Base-by-base conservation (phyloP, 768 basidiomycete genomes). In the Albatrellus ellisii region DNA sequence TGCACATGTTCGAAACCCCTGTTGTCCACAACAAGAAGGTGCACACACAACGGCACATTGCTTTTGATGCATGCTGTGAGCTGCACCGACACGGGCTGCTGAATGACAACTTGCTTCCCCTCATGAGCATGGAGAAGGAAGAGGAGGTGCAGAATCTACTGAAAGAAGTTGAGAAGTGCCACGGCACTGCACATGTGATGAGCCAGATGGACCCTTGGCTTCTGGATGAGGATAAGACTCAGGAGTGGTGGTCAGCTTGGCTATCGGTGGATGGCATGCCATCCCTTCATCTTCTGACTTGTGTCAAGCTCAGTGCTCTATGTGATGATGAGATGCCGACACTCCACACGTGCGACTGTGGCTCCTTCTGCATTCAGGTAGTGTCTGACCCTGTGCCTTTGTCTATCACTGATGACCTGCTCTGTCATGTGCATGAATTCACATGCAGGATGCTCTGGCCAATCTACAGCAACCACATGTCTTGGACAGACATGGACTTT, bases 101-200 rank as follows among this genome's bases (percentile, higher is more conserved):
- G 7, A 82, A 80, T 49, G 75, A 86, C 4, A 53, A 79, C 47
- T 65, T 90, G 7, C 59, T 89, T 15, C 86, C 87, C 2, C 64
- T 79, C 39, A 72, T 68, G 12, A 75, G 72, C 45, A 59, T 65
- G 20, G 60, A 75, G 44, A 50, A 68, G 15, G 76, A 75, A 44
- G 71, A 72, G 0, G 81, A 82, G 36, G 73, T 85, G 1, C 67
- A 72, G 49, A 58, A 62, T 2, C 65, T 86, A 62, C 54, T 79
- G 17, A 63, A 67, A 43, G 75, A 78, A 20, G 69, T 84, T 3
- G 80, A 81, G 49, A 73, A 74, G 54, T 64, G 79, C 12, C 63
- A 63, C 3, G 70, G 77, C n/a, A 68, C 63, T 14, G 67, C 73
- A 1, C 66, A 62, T 12, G 74, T 83, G 29, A 65, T 69, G 0